Base-by-base conservation (phyloP, 148 eudicot species). In the Diospyros lotus region DNA sequence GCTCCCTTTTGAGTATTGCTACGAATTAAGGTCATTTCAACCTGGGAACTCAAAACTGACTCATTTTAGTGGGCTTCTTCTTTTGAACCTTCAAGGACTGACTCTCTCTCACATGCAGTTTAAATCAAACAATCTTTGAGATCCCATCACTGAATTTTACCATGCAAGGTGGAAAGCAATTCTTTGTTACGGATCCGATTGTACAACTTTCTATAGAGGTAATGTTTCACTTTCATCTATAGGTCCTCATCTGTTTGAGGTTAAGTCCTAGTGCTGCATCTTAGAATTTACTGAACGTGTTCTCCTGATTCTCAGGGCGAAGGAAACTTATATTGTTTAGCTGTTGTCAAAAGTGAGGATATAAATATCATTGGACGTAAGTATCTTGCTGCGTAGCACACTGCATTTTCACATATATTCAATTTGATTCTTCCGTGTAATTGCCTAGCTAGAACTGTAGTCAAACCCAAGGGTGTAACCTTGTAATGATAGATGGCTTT, bases 341-440 rank as follows among this genome's bases (percentile, higher is more conserved):
- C 82, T 42, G 68, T 93, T n/a, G 73, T 84, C 78, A 84, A 81
- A 80, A 84, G 91, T 66, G 89, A 65, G 39, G 88, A 90, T 74
- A 72, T 94, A 48, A 80, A 81, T 72, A 83, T 88, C 73, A 86
- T 88, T 64, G 92, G 89, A 64, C 86, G 92, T 88, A 64, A 88
- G 92, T 80, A 52, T 76, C 63, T 66, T 46, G 13, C 15, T 48
- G 42, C 13, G 42, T 12, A 15, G 44, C 39, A 10, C 1, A 64
- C 11, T 39, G 28, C 13, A 48, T 41, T 65, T 38, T 40, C 39
- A 42, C 53, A 4, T 58, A 5, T 1, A 59, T 67, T 8, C 2
- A 13, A 46, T 64, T 71, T 70, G 41, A 58, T 58, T 51, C 63
- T 43, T 28, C 0, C 28, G 28, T 28, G 28, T 28, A 28, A 28